phyloP scores from a whole-genome alignment of 2,329 filamentous ascomycete species.

The Epichloe sibirici region DNA sequence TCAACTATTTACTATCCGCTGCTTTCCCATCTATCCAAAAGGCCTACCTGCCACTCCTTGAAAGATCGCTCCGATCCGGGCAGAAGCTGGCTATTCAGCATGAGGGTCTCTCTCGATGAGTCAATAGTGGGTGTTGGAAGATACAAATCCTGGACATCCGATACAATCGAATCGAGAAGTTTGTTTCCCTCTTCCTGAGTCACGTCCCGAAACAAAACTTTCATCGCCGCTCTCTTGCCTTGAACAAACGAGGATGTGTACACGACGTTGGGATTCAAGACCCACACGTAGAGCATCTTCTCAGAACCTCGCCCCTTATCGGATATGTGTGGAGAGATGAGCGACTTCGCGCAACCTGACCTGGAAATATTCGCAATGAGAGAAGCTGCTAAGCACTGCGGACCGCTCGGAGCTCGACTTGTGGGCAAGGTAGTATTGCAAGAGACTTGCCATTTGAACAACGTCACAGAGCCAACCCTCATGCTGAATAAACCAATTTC shows the following conservation, averaged over 20 bases:
- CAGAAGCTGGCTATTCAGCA: slow-evolving; percentile 36
- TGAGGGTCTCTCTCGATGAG: slow-evolving; percentile 31
- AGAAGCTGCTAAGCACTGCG: slow-evolving; percentile 40
- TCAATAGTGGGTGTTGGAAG: slow-evolving; percentile 39
- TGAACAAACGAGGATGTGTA: slow-evolving; percentile 32
- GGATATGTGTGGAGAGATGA: slow-evolving; percentile 28
- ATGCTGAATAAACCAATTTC: slow-evolving; percentile 37
- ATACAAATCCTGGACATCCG: slow-evolving; percentile 46
- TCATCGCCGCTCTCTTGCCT: slow-evolving; percentile 30
- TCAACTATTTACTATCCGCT: background rate
- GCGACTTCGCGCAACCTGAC: slow-evolving; percentile 45
- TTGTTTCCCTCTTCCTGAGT: slow-evolving; percentile 30
- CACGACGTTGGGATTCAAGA: slow-evolving; percentile 41
- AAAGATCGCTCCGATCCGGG: slow-evolving; percentile 45
- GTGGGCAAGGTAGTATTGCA: slow-evolving; percentile 22
- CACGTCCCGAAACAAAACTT: slow-evolving; percentile 39
- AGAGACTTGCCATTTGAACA: slow-evolving; percentile 47
- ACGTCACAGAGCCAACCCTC: slow-evolving; percentile 31
- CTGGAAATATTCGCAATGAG: slow-evolving; percentile 40
- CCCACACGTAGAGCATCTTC: slow-evolving; percentile 37
- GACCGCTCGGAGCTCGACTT: slow-evolving; percentile 24
- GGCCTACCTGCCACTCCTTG: slow-evolving; percentile 54
- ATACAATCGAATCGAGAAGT: slow-evolving; percentile 37
- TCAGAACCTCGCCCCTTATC: slow-evolving; percentile 1
- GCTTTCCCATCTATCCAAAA: slow-evolving; percentile 35